Evolutionary conservation across 1,284 basidiomycete genomes (phyloP).

Genomic region (Waitea zeae): DNA sequence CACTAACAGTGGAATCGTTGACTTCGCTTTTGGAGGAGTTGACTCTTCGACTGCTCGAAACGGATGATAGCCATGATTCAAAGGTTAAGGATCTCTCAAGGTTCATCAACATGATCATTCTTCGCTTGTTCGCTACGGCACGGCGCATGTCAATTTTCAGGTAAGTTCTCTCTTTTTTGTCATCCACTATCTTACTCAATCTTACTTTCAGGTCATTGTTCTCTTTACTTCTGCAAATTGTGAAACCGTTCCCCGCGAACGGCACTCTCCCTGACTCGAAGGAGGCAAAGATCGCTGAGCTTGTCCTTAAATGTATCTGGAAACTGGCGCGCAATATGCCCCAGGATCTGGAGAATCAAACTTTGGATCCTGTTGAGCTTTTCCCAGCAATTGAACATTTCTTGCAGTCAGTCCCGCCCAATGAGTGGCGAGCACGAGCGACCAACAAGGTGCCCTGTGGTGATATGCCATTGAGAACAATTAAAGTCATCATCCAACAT

Average conservation of each 20-base stretch:
- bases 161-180: conserved; percentile 23
- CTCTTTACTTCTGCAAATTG: conserved; percentile 72
- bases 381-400: conserved; percentile 94
- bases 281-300: conserved; percentile 83
- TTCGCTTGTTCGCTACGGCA: conserved; percentile 84
- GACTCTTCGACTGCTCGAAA: conserved; percentile 78
- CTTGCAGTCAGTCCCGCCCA: conserved; percentile 83
- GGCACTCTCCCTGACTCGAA: conserved; percentile 54
- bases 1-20: conserved; percentile 64
- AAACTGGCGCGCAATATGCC: conserved; percentile 92
- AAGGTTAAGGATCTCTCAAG: conserved; percentile 80
- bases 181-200: conserved; percentile 4
- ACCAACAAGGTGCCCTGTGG: conserved; percentile 85
- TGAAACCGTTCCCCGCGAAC: conserved; percentile 67
- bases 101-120: conserved; percentile 96
- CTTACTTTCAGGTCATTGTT: conserved; percentile 45
- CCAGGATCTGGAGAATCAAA: conserved; percentile 69
- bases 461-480: conserved; percentile 92
- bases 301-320: conserved; percentile 98
- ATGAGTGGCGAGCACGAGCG: conserved; percentile 87
- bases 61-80: conserved; percentile 64
- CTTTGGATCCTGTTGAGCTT: conserved; percentile 75
- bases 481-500: conserved; percentile 96
- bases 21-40: conserved; percentile 74
- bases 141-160: conserved; percentile 86